Evolutionary conservation across 2,329 filamentous ascomycete species (phyloP).

Genomic region (Mycosphaerella arachidis): DNA sequence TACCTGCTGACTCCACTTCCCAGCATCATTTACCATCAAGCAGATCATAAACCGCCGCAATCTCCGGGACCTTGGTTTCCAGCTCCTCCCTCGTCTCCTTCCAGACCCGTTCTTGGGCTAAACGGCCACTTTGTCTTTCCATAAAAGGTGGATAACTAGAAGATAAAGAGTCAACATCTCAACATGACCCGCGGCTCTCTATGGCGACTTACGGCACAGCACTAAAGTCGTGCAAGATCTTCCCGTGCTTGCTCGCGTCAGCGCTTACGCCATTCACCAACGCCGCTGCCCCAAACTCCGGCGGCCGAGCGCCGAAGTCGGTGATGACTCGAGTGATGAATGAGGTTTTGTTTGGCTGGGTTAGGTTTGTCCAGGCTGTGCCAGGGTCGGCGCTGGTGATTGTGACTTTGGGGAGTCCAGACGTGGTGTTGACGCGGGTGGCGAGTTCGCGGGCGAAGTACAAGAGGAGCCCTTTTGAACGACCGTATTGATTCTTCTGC

Average conservation of each 20-base stretch:
- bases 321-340: slow-evolving; percentile 12
- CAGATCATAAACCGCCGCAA: slow-evolving; percentile 7
- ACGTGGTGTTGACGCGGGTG: neutral
- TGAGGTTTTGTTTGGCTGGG: slow-evolving; percentile 3
- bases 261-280: slow-evolving; percentile 9
- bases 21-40: neutral
- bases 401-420: neutral
- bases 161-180: no score
- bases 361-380: slow-evolving; percentile 9
- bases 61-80: slow-evolving; percentile 9
- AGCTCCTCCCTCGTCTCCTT: slow-evolving; percentile 9
- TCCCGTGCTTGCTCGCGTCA: slow-evolving; percentile 3
- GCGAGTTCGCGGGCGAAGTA: slow-evolving; percentile 14
- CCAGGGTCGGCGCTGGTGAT: slow-evolving; percentile 13
- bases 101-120: slow-evolving; percentile 9
- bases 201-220: neutral
- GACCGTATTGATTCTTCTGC: slow-evolving; percentile 12
- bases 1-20: no score
- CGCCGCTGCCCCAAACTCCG: slow-evolving; percentile 3
- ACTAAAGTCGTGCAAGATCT: slow-evolving; percentile 8
- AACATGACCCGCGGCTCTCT: no score
- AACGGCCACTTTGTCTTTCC: slow-evolving; percentile 3
- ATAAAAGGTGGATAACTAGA: slow-evolving; percentile 12
- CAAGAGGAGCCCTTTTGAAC: slow-evolving; percentile 8
- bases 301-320: slow-evolving; percentile 8